Base-by-base conservation (phyloP, 768 basidiomycete genomes). In the Suillus discolor region DNA sequence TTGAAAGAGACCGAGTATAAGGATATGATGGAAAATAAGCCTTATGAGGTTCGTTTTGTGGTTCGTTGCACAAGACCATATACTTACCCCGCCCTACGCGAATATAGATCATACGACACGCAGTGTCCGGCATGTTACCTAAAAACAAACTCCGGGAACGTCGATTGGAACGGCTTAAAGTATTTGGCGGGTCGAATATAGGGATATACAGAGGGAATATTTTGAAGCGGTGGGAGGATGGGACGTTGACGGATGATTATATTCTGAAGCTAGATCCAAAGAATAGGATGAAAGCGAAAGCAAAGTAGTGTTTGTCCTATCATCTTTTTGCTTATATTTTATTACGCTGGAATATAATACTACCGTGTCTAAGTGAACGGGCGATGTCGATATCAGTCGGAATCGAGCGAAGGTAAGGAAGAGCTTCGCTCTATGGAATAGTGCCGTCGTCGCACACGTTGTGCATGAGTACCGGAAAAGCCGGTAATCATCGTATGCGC, bases 91-190 rank as follows among this genome's bases (percentile, higher is more conserved):
- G 20, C 51, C 42, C 45, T 61, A 39, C 23, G 16, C 6, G 18
- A 60, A 6, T 64, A 16, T 74, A 99, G 97, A 93, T 99, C 70
- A 94, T 99, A 65, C 89, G 94, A 15, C 88, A 94, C 69, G 97
- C 97, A 4, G 97, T 99, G 5, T 92, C 97, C 13, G 94, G 97
- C 71, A 99, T 99, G 97, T 83, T 99, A 63, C 97, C 97, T 41
- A 99, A 99, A 80, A 99, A 99, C 83, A 96, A 92, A 68, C 87
- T 97, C 66, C 88, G 97, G 31, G 93, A 97, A 57, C 84, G 93
- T 55, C 86, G 97, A 42, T 78, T 99, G 59, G 94, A 93, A 65
- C 83, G 97, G 63, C 82, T 99, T 59, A 90, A 92, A 67, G 92
- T 99, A 69, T 99, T 96, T 73, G 87, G 92, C 47, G 92, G 86